Conservation (phyloP, 257 asterid genomes). For the Verbascum thapsus region DNA sequence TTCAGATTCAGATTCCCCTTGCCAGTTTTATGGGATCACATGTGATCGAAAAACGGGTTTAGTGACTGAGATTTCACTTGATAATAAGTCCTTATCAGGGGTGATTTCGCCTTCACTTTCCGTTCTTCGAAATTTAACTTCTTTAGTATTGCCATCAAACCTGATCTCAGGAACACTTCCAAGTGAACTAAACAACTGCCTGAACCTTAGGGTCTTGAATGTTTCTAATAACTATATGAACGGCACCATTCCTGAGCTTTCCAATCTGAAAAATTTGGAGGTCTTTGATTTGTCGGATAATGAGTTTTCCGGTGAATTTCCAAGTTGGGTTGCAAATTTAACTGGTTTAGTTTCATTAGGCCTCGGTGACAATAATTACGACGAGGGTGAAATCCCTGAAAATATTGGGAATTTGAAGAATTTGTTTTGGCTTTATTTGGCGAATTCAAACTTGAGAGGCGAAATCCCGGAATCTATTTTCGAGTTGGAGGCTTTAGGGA, state of each 20-base stretch:
- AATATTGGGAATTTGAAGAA: constrained; percentile 69
- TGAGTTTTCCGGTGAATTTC: constrained; percentile 72
- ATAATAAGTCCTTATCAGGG: constrained; percentile 72
- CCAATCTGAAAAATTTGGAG: constrained; percentile 56
- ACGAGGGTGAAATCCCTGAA: constrained; percentile 64
- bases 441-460: constrained; percentile 65
- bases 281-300: constrained; percentile 72
- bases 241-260: constrained; percentile 75
- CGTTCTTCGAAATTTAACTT: constrained; percentile 53
- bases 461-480: constrained; percentile 73
- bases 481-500: constrained; percentile 61
- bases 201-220: constrained; percentile 65
- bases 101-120: constrained; percentile 65
- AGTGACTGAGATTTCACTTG: constrained; percentile 69
- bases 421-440: constrained; percentile 66
- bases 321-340: constrained; percentile 72
- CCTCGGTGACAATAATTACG: constrained; percentile 65
- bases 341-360: constrained; percentile 62
- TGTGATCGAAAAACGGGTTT: constrained; percentile 66
- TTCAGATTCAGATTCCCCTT: constrained; percentile 64
- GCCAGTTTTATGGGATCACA: constrained; percentile 67
- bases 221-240: constrained; percentile 66
- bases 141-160: constrained; percentile 62
- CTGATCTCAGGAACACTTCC: constrained; percentile 68
- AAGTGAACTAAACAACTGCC: constrained; percentile 43